Evolutionary conservation across 495 filamentous ascomycete species (phyloP), one percentile per base, ranked within the genome.

Genomic region (Penicillium longicatenatum): DNA sequence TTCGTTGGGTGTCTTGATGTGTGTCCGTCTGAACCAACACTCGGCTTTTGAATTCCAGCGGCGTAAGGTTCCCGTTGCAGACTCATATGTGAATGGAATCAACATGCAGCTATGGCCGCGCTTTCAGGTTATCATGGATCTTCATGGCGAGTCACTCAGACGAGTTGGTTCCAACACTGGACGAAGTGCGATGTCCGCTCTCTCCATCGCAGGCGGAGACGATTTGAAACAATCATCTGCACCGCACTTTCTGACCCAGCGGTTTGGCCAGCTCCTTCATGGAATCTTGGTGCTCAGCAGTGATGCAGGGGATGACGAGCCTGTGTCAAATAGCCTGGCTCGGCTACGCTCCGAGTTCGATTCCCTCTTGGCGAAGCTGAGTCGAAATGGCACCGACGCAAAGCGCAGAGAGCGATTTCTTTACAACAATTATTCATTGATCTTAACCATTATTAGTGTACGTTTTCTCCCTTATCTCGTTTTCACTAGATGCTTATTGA

Each of bases 41-140:
- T 84, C 91, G 26, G 91, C 92, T 7, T 98, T 98, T 62, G 89
- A 96, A 70, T 81, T 97, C 8, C 94, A 98, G 70, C 83, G 94
- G 7, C 86, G 93, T 45, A 91, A 93, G 65, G 85, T 97, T 3
- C 95, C 94, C 10, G 87, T 91, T 4, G 86, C 89, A 3, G 94
- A 98, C 57, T 83, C 84, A 29, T 98, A 98, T 69, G 88, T 97
- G 64, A 98, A 98, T 70, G 92, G 86, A 17, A 94, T 91, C 21
- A 89, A 88, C 62, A 98, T 98, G 93, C 85, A 91, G 8, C 85
- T 98, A 6, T 98, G 94, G 94, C 94, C 94, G 5, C 87, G 92
- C 29, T 91, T 98, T 68, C 95, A 98, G 74, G 82, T 88, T 21
- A 85, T 94, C 65, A 96, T 98, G 87, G 91, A 96, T 63, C 79